Evolutionary conservation across 1,284 basidiomycete genomes (phyloP), one percentile per base, ranked within the genome.

Genomic region (Sporisorium scitamineum): DNA sequence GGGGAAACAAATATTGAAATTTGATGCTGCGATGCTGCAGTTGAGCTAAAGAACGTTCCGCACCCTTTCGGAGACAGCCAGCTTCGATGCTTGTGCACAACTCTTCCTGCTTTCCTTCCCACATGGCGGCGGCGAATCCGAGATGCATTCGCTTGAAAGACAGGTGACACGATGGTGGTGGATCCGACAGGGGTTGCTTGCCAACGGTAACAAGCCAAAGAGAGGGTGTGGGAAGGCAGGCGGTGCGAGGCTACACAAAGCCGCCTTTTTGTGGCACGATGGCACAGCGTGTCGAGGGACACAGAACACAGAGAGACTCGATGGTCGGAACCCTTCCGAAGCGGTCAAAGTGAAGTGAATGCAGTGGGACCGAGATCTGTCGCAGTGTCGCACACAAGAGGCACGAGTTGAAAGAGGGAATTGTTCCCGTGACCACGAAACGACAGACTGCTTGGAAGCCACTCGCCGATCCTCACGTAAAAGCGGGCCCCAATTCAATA

Each of bases 321-420:
- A 66, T 59, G 57, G 32, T 66, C 57, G 63, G 57, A 59, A 45
- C 22, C 27, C 26, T 45, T 54, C 44, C 52, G 63, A 65, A 24
- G 27, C 20, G 29, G n/a, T n/a, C n/a, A n/a, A n/a, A n/a, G n/a
- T n/a, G n/a, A 3, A 20, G 18, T 50, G 48, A 20, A 50, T 10
- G 48, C 39, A 45, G 41, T 32, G 20, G 13, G 39, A 47, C 41
- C 34, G 24, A 29, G 3, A 11, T 2, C n/a, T 27, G 29, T 20
- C 27, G 27, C 47, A 31, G 27, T 10, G 39, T 41, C 41, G 41
- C 48, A n/a, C 14, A 37, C 34, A 10, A 13, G 3, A 39, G 37
- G 18, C 37, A 39, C 3, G 37, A 39, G 37, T 39, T 39, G 37
- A 39, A 18, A 39, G 47, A n/a, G n/a, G n/a, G 26, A 31, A 50